phyloP scores from a whole-genome alignment of 352 stramenopile species.

The Phytophthora agathidicida region DNA sequence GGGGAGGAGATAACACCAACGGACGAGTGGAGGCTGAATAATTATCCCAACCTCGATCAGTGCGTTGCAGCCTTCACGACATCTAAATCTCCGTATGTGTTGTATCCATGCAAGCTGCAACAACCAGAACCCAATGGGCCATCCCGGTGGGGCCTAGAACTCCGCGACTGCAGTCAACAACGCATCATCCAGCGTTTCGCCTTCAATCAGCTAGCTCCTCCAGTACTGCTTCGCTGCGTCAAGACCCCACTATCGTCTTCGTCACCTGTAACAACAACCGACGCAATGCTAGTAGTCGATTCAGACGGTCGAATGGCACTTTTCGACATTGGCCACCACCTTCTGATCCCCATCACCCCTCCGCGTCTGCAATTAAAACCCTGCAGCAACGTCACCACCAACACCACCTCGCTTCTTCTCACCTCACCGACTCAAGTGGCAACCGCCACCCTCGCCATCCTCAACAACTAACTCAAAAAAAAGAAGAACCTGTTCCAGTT shows the following conservation, averaged over 20 bases:
- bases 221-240: conserved; percentile 8
- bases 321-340: conserved; percentile 26
- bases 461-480: conserved; percentile 10
- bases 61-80: conserved; percentile 17
- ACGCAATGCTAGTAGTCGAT: conserved; percentile 34
- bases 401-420: conserved; percentile 9
- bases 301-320: conserved; percentile 23
- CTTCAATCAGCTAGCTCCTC: conserved; percentile 8
- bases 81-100: conserved; percentile 8
- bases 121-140: not conserved
- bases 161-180: conserved; percentile 46
- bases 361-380: conserved; percentile 12
- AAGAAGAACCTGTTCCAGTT: not conserved
- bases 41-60: conserved; percentile 7
- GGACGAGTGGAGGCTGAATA: conserved; percentile 42
- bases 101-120: conserved; percentile 19
- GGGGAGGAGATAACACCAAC: conserved; percentile 32
- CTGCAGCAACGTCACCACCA: not conserved
- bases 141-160: conserved; percentile 35
- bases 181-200: conserved; percentile 30
- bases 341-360: conserved; percentile 18
- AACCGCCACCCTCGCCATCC: conserved; percentile 12
- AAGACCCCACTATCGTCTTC: not conserved
- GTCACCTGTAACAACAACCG: conserved; percentile 2
- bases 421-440: conserved; percentile 20